Evolutionary conservation across 2,329 filamentous ascomycete species (phyloP).

Genomic region (Fusarium austroafricanum): DNA sequence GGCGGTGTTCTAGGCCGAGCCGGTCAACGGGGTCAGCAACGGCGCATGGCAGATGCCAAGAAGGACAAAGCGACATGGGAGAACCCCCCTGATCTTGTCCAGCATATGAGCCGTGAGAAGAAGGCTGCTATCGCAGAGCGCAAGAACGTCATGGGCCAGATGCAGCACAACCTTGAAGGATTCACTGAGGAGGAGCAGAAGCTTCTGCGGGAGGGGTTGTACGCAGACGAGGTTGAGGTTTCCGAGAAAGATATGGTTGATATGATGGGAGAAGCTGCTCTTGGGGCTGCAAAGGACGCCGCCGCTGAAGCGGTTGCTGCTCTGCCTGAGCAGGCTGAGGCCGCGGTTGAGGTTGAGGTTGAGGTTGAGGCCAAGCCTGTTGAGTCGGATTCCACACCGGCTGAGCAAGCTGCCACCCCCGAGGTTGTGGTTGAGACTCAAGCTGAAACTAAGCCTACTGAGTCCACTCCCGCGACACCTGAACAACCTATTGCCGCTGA

Average conservation of each 20-base stretch:
- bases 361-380: background rate
- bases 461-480: background rate
- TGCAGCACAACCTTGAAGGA: conserved; percentile 51
- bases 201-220: conserved; percentile 46
- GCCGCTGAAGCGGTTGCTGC: conserved; percentile 9
- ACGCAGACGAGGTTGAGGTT: conserved; percentile 45
- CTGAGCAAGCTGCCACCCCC: background rate
- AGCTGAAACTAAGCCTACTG: background rate
- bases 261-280: conserved; percentile 46
- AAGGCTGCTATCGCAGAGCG: conserved; percentile 48
- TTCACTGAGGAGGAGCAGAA: conserved; percentile 55
- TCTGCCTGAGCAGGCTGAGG: background rate
- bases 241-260: conserved; percentile 54
- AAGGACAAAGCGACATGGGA: conserved; percentile 73
- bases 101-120: conserved; percentile 53
- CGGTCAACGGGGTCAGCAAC: conserved; percentile 79
- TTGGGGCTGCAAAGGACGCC: conserved; percentile 25
- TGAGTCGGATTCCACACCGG: too few species aligned
- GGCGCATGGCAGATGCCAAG: conserved; percentile 71
- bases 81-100: conserved; percentile 58
- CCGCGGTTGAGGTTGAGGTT: background rate
- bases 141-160: conserved; percentile 53
- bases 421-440: background rate
- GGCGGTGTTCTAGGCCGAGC: conserved; percentile 87
- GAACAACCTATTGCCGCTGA: background rate